phyloP scores from a whole-genome alignment of 2,329 filamentous ascomycete species.

The Paracamarosporium sp. region DNA sequence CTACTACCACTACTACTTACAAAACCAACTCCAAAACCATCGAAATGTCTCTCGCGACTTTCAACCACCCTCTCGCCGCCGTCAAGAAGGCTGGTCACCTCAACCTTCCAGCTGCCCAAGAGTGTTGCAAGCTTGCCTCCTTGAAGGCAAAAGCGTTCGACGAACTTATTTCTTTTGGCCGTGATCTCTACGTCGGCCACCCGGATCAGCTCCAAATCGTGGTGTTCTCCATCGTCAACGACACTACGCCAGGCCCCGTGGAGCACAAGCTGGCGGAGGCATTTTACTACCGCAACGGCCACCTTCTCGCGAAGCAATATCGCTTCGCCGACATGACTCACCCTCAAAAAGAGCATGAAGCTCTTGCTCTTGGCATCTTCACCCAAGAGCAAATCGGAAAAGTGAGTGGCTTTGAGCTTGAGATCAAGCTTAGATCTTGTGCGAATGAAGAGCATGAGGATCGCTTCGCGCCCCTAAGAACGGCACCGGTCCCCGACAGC shows the following conservation, averaged over 20 bases:
- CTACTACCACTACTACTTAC: background rate
- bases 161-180: background rate
- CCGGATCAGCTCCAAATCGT: background rate
- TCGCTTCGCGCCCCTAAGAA: background rate
- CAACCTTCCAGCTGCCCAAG: background rate
- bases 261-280: conserved; percentile 6
- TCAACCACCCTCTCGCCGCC: background rate
- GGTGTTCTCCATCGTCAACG: background rate
- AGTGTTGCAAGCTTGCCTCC: background rate
- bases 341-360: conserved; percentile 2
- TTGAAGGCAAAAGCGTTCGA: background rate
- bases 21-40: background rate
- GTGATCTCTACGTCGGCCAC: background rate
- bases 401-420: background rate
- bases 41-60: background rate
- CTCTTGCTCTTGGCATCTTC: background rate
- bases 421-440: background rate
- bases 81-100: background rate
- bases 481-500: background rate
- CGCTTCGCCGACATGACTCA: conserved; percentile 1
- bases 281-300: conserved; percentile 6
- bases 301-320: background rate
- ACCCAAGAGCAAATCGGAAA: background rate
- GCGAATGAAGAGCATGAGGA: background rate
- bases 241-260: background rate